These are phyloP conservation scores for Cyanidiococcus yangmingshanensis DNA, from an alignment of 23 red algal species.

Conservation along the genomic window DNA sequence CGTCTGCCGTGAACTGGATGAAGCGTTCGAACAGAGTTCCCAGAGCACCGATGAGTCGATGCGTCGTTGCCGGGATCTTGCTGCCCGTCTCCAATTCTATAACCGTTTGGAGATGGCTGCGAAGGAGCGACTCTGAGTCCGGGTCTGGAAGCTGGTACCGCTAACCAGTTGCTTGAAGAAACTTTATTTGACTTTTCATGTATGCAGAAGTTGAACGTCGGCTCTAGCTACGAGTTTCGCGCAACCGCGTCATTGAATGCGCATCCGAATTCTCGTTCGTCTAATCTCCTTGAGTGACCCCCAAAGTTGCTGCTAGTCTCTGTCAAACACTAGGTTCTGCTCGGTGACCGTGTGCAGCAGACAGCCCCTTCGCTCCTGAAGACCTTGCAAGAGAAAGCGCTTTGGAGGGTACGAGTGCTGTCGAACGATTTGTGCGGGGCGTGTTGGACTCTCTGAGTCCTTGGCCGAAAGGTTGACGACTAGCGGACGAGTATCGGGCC, in stretches of 20 bases:
- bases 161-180: too few species aligned
- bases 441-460: background rate
- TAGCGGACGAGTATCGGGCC: too few species aligned
- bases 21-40: background rate
- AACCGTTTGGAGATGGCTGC: background rate
- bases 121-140: constrained; percentile 1
- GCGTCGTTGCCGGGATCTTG: background rate
- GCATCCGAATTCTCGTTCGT: too few species aligned
- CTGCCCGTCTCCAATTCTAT: constrained; percentile 1
- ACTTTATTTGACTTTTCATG: too few species aligned
- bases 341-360: background rate
- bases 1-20: background rate
- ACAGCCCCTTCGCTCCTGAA: background rate
- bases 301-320: too few species aligned
- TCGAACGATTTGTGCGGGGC: background rate
- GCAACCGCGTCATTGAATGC: too few species aligned
- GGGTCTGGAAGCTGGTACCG: too few species aligned
- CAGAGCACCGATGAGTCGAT: background rate
- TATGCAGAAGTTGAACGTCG: too few species aligned
- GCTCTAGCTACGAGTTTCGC: too few species aligned
- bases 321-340: too few species aligned
- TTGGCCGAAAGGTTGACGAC: too few species aligned
- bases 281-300: too few species aligned
- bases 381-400: background rate
- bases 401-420: background rate